phyloP scores from a whole-genome alignment of 2,329 filamentous ascomycete species.

The Pezicula rhizophila region DNA sequence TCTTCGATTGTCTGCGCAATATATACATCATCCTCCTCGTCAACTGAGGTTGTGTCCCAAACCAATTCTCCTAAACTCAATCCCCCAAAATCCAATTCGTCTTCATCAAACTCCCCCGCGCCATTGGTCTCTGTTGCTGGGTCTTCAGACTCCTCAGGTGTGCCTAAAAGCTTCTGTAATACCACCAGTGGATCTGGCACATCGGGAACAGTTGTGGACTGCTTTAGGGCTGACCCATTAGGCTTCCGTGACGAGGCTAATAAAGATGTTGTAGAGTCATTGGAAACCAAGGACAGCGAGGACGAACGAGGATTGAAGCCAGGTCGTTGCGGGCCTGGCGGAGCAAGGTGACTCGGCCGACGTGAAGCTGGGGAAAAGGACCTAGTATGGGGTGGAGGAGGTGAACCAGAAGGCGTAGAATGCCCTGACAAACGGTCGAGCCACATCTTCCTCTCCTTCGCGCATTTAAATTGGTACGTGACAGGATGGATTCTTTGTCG shows the following conservation, averaged over 20 bases:
- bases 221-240: conserved; percentile 63
- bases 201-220: conserved; percentile 44
- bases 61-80: conserved; percentile 62
- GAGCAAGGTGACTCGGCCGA: conserved; percentile 62
- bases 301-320: conserved; percentile 67
- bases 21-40: conserved; percentile 28
- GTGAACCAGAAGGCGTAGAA: conserved; percentile 49
- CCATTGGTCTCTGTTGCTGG: conserved; percentile 4
- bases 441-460: conserved; percentile 58
- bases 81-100: conserved; percentile 72
- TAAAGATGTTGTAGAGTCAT: conserved; percentile 71
- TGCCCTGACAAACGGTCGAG: conserved; percentile 78
- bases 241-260: conserved; percentile 56
- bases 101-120: conserved; percentile 49
- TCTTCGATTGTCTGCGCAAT: conserved; percentile 62
- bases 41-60: conserved; percentile 3
- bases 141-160: conserved; percentile 16
- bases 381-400: conserved; percentile 58
- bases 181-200: conserved; percentile 66
- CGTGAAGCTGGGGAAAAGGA: conserved; percentile 66
- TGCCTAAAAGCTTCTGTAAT: conserved; percentile 39
- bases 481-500: too few relatives aligned
- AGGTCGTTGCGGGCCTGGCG: conserved; percentile 61
- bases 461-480: neutral
- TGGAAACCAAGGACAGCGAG: conserved; percentile 69